These are phyloP conservation scores for Sequoiadendron giganteum DNA, from an alignment of 75 land plant genomes.

Conservation along the genomic window DNA sequence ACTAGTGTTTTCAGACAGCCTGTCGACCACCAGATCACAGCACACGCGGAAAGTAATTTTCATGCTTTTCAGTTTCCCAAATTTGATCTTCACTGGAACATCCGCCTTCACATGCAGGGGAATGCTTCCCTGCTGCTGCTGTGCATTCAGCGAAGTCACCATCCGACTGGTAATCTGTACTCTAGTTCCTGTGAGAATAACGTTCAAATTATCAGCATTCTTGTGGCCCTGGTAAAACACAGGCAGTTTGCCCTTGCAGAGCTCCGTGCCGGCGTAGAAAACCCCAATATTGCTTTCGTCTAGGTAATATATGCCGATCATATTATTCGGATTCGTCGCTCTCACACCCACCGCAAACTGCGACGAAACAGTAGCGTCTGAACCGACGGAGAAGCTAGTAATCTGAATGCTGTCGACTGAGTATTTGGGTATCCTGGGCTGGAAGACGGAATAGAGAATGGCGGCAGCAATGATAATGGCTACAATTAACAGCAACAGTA, in stretches of 20 bases:
- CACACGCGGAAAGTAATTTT: constrained; percentile 33
- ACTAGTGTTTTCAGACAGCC: constrained; percentile 25
- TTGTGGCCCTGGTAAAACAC: constrained; percentile 82
- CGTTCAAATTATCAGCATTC: constrained; percentile 52
- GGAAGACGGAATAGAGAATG: constrained; percentile 42
- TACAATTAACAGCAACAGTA: constrained; percentile 29
- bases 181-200: constrained; percentile 28
- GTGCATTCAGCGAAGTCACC: constrained; percentile 25
- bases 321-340: constrained; percentile 71
- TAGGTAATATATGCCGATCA: constrained; percentile 77
- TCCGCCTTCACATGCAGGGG: constrained; percentile 39
- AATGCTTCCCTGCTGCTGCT: constrained; percentile 42
- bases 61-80: constrained; percentile 42
- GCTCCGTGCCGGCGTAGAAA: constrained; percentile 34
- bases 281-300: constrained; percentile 40
- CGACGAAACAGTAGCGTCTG: constrained; percentile 35
- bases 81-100: constrained; percentile 45
- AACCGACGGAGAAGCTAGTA: constrained; percentile 22
- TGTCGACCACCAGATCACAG: constrained; percentile 46
- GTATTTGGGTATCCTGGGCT: constrained; percentile 56
- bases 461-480: constrained; percentile 16
- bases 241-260: constrained; percentile 56
- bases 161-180: constrained; percentile 23
- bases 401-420: constrained; percentile 48
- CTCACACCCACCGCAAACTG: constrained; percentile 49